Evolutionary conservation across 176 grass and related monocot genomes (phyloP).

Genomic region (Tillandsia leiboldiana): DNA sequence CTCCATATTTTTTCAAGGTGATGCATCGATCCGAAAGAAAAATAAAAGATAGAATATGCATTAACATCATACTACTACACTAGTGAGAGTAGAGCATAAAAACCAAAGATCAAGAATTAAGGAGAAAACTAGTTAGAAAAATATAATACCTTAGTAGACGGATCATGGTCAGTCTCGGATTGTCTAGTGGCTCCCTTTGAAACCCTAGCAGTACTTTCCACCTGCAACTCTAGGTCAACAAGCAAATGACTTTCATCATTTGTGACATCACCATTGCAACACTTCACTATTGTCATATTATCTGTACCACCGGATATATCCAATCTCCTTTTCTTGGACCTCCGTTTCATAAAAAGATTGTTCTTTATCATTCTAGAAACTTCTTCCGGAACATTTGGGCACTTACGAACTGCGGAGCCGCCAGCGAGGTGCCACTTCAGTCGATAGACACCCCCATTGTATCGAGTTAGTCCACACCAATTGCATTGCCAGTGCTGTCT

Average conservation of each 20-base stretch:
- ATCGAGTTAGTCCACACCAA: constrained; percentile 13
- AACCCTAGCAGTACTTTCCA: background rate
- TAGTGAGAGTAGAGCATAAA: no score
- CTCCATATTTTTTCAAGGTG: background rate
- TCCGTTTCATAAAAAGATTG: background rate
- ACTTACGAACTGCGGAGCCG: background rate
- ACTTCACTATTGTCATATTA: background rate
- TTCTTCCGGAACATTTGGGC: constrained; percentile 3
- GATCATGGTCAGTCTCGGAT: background rate
- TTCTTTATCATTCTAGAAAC: constrained; percentile 8
- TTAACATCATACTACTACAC: no score
- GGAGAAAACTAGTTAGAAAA: no score
- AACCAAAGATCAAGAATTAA: no score
- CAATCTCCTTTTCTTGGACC: background rate
- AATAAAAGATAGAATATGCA: no score
- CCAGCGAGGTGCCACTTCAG: constrained; percentile 10
- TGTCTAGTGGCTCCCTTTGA: background rate
- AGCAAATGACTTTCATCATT: background rate
- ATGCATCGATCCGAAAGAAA: background rate
- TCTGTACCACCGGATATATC: no score
- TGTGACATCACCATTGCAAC: background rate
- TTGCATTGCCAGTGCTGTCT: constrained; percentile 10
- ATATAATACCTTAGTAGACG: background rate
- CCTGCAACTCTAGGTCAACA: background rate
- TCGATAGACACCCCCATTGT: constrained; percentile 9